These are phyloP conservation scores for Saccharomycopsis fermentans DNA, from an alignment of 805 yeast genomes.

Conservation along the genomic window DNA sequence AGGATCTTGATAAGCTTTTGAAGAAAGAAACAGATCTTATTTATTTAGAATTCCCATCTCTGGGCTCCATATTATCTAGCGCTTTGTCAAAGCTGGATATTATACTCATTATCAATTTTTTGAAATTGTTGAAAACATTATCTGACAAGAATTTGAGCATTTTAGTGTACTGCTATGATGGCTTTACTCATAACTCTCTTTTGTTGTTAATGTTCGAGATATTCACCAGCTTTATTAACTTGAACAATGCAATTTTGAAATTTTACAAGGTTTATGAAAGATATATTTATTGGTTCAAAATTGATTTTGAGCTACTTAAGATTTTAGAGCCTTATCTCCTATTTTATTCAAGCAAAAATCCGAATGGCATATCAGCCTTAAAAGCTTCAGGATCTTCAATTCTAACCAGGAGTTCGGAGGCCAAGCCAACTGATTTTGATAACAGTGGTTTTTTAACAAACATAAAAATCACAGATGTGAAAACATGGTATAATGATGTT, in stretches of 20 bases:
- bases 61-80: constrained; percentile 75
- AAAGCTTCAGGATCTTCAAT: background rate
- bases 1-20: constrained; percentile 9
- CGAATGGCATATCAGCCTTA: background rate
- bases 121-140: constrained; percentile 52
- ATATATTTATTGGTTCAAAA: constrained; percentile 77
- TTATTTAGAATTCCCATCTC: constrained; percentile 51
- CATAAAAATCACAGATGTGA: constrained; percentile 7
- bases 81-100: constrained; percentile 56
- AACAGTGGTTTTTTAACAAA: background rate
- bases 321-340: constrained; percentile 56
- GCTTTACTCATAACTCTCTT: constrained; percentile 83
- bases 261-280: constrained; percentile 58
- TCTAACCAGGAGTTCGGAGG: background rate
- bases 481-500: constrained; percentile 14
- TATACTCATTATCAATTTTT: constrained; percentile 52
- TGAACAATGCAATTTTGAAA: constrained; percentile 58
- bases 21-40: constrained; percentile 13
- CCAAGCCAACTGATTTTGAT: background rate
- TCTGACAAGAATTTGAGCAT: constrained; percentile 28
- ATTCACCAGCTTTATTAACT: constrained; percentile 41
- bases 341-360: constrained; percentile 45
- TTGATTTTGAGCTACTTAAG: constrained; percentile 58
- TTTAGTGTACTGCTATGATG: constrained; percentile 76
- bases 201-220: constrained; percentile 62